These are phyloP conservation scores for Harringtonia lauricola DNA, from an alignment of 2,329 filamentous ascomycete species.

Conservation along the genomic window DNA sequence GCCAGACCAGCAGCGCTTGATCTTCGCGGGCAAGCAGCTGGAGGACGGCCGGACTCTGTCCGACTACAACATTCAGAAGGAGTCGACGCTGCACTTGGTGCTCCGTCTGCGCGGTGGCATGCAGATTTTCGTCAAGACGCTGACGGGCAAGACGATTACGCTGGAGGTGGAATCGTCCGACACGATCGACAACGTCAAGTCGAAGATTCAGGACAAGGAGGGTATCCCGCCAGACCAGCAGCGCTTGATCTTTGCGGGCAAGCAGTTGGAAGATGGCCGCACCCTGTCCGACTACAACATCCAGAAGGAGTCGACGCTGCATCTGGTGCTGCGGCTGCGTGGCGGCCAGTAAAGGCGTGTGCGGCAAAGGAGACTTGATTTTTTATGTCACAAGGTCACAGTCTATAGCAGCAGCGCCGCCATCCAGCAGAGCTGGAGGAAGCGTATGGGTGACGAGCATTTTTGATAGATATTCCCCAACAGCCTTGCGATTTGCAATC, in stretches of 20 bases:
- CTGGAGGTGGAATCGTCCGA: constrained; percentile 57
- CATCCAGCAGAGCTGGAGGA: not conserved
- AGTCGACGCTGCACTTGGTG: constrained; percentile 71
- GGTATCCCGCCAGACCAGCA: constrained; percentile 62
- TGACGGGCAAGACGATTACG: constrained; percentile 61
- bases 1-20: constrained; percentile 86
- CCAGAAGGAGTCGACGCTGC: constrained; percentile 65
- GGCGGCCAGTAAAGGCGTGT: constrained; percentile 43
- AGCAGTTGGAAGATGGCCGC: constrained; percentile 64
- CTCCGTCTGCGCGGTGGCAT: constrained; percentile 74
- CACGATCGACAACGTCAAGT: constrained; percentile 61
- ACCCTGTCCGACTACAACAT: constrained; percentile 86
- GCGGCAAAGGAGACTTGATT: not conserved
- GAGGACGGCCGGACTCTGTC: constrained; percentile 84
- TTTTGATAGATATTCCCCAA: constrained; percentile 1
- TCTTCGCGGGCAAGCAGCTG: constrained; percentile 88
- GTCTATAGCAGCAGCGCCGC: not conserved
- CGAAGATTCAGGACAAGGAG: constrained; percentile 63
- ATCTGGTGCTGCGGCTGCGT: constrained; percentile 60
- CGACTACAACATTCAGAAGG: constrained; percentile 97
- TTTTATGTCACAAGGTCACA: too few relatives aligned
- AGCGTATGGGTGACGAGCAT: not conserved
- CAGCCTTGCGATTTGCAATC: not conserved
- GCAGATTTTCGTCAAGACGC: constrained; percentile 63
- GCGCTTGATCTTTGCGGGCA: constrained; percentile 59